Conservation (phyloP, 768 basidiomycete genomes). For the Austroboletus eburneus region DNA sequence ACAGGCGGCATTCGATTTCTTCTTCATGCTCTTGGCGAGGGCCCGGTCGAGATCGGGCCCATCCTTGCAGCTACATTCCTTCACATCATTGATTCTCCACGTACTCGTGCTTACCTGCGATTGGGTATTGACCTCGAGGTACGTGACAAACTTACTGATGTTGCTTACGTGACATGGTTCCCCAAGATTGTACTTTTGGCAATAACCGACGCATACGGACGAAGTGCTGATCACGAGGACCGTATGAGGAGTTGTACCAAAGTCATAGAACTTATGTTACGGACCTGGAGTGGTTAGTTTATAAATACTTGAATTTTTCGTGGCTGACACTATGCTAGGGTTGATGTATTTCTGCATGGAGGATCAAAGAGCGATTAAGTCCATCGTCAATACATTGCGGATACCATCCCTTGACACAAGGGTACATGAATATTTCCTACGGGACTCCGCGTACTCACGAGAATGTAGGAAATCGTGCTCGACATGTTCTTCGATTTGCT, state of each 20-base stretch:
- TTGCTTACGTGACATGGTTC: not conserved
- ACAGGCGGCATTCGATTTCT: constrained; percentile 85
- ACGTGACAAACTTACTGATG: constrained; percentile 10
- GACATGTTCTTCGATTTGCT: constrained; percentile 94
- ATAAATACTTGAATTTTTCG: not conserved
- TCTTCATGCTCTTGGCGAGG: constrained; percentile 85
- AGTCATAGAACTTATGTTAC: constrained; percentile 77
- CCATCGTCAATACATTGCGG: constrained; percentile 77
- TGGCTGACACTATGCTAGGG: constrained; percentile 43
- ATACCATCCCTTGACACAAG: constrained; percentile 86
- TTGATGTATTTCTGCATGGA: constrained; percentile 93
- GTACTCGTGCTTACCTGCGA: constrained; percentile 69
- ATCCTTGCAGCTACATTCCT: constrained; percentile 78
- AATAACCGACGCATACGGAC: constrained; percentile 91
- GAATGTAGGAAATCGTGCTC: constrained; percentile 76
- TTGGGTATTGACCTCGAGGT: constrained; percentile 91
- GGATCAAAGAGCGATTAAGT: constrained; percentile 79
- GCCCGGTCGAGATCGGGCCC: constrained; percentile 76
- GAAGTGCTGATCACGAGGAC: constrained; percentile 72
- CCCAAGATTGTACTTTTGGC: constrained; percentile 77
- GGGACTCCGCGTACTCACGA: constrained; percentile 9
- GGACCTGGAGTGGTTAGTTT: constrained; percentile 87
- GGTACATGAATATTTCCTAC: constrained; percentile 37
- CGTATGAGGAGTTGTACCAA: constrained; percentile 73
- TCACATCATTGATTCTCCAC: constrained; percentile 80